Conservation (phyloP, 371 early-diverging fungal species). For the Syncephalastrum contaminatum region DNA sequence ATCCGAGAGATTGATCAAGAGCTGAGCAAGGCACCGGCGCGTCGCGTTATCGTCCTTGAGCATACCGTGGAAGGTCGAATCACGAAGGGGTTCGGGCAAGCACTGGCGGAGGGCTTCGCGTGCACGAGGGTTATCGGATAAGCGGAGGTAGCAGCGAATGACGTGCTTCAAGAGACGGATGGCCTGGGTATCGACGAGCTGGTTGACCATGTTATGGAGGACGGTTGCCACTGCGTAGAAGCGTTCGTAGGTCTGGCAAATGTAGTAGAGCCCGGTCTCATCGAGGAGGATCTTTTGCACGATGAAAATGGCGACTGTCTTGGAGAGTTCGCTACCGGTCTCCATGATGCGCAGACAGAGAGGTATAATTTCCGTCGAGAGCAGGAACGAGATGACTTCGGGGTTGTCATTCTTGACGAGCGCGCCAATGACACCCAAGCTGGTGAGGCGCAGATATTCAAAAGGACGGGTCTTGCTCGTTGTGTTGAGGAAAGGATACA, state of each 20-base stretch:
- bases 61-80: slow-evolving; percentile 72
- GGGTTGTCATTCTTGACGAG: slow-evolving; percentile 96
- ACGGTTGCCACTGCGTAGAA: slow-evolving; percentile 97
- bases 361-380: slow-evolving; percentile 98
- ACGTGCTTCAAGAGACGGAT: slow-evolving; percentile 92
- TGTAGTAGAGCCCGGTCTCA: slow-evolving; percentile 93
- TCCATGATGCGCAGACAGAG: slow-evolving; percentile 98
- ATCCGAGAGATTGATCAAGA: slow-evolving; percentile 66
- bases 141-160: slow-evolving; percentile 91
- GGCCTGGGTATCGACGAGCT: slow-evolving; percentile 85
- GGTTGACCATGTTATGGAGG: slow-evolving; percentile 91
- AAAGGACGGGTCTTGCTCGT: slow-evolving; percentile 92
- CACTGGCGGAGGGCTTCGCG: slow-evolving; percentile 87
- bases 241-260: slow-evolving; percentile 96
- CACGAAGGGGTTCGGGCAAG: slow-evolving; percentile 82
- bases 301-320: slow-evolving; percentile 98
- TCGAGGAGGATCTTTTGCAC: slow-evolving; percentile 96
- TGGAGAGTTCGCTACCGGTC: slow-evolving; percentile 93
- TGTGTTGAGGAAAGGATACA: slow-evolving; percentile 98
- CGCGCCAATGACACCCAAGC: slow-evolving; percentile 95
- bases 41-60: slow-evolving; percentile 86
- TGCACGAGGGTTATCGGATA: slow-evolving; percentile 92
- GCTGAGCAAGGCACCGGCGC: slow-evolving; percentile 67
- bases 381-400: slow-evolving; percentile 92
- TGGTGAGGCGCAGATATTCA: slow-evolving; percentile 92